Evolutionary conservation across 495 filamentous ascomycete genomes (phyloP), one percentile per base, ranked within the genome.

Genomic region (Sphaerosporella brunnea): DNA sequence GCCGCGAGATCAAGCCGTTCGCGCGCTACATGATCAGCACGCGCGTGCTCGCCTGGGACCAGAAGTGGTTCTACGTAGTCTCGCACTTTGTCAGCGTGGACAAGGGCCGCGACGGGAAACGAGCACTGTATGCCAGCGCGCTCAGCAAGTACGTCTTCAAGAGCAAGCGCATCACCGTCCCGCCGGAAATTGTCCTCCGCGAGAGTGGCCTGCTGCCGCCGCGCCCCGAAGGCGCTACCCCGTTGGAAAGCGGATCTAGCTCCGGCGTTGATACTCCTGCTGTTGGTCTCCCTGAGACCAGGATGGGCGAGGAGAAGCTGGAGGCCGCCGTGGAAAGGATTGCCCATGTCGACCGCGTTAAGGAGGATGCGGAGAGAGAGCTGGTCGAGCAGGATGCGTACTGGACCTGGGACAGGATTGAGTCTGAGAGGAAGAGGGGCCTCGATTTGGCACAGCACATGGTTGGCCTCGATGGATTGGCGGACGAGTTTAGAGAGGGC

Each of bases 141-240:
- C 54, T 95, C 11, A 79, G 75, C 53, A 88, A 92, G 66, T 95
- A 92, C 59, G 86, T 93, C 1, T 79, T 84, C 56, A 95, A 95
- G 67, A 74, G 82, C 56, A 87, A 86, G 0, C 68, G 90, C 15
- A 65, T 87, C 52, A 97, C 88, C 4, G 73, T 95, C 4, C 72
- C 83, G 30, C 84, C 88, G 4, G 84, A 88, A 61, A 66, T 80
- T 24, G 69, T 90, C 10, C 66, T 95, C 11, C 65, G 71, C 37
- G 71, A 77, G 32, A 74, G 73, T 30, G 74, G 75, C 8, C 64
- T 93, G 58, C 65, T 96, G 16, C 81, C 81, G 1, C 59, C 49
- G 18, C 66, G 64, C 34, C 71, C 73, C 0, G 52, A 39, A 21
- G 51, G 54, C 10, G 37, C 8, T 2, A 38, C 39, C n/a, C 19